These are phyloP conservation scores for Guyanaporus albipodus DNA, from an alignment of 768 basidiomycete genomes.

Conservation along the genomic window DNA sequence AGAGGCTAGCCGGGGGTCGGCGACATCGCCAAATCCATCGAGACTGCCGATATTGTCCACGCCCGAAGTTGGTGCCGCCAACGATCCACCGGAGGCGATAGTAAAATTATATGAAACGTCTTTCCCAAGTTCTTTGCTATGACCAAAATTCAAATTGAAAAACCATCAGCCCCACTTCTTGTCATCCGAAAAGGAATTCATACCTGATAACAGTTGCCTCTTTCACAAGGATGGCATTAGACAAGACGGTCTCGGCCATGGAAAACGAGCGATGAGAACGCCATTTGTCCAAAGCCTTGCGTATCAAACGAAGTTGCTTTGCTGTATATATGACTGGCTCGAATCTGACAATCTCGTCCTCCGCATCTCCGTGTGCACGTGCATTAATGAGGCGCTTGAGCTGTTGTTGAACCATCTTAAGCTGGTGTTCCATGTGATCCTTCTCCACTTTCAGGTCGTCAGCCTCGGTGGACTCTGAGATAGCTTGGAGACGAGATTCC, in stretches of 20 bases:
- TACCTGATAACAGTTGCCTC: constrained; percentile 94
- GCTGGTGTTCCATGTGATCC: constrained; percentile 89
- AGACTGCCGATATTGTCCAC: constrained; percentile 83
- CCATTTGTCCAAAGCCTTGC: constrained; percentile 84
- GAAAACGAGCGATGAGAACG: constrained; percentile 78
- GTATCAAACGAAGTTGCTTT: constrained; percentile 74
- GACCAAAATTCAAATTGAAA: constrained; percentile 7
- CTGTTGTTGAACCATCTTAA: constrained; percentile 73
- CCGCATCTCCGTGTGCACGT: constrained; percentile 71
- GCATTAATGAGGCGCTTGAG: constrained; percentile 80
- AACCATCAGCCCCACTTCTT: constrained; percentile 1
- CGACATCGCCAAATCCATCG: constrained; percentile 89
- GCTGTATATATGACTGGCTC: constrained; percentile 84
- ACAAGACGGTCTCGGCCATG: constrained; percentile 88
- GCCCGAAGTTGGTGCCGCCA: constrained; percentile 76
- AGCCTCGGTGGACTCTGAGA: constrained; percentile 67
- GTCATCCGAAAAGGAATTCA: constrained; percentile 10
- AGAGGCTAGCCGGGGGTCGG: constrained; percentile 74
- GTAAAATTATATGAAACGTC: constrained; percentile 91
- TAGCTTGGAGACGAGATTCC: constrained; percentile 60
- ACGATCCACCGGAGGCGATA: constrained; percentile 75
- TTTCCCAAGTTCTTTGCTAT: constrained; percentile 82
- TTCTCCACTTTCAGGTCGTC: constrained; percentile 88
- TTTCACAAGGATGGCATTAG: constrained; percentile 81
- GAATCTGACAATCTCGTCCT: constrained; percentile 55